Evolutionary conservation across 345 rosid genomes (phyloP), one percentile per base, ranked within the genome.

Genomic region (Psidium guajava): DNA sequence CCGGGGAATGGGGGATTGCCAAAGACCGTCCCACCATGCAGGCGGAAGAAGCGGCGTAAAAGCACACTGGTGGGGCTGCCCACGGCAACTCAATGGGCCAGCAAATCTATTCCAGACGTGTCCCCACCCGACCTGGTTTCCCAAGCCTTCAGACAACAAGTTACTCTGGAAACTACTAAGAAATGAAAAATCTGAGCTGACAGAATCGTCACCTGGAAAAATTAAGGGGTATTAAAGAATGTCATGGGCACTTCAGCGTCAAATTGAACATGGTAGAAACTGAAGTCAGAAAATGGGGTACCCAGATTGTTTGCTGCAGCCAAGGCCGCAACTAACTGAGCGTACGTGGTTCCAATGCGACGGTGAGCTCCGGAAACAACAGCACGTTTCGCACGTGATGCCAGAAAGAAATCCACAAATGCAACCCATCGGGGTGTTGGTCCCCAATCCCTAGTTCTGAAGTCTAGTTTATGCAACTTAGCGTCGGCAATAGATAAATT

Each of bases 371-470:
- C 99, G 0, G 98, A 90, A 88, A 96, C 90, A 83, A 97, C 95
- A 6, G 93, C 95, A 40, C 91, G 90, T 86, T 92, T 96, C 14
- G 99, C 97, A 44, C 93, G 96, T 53, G 99, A 90, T 25, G 99
- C 99, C 52, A 97, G 96, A 89, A 97, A 96, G 92, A 96, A 97
- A 86, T 97, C 99, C 74, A 97, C 99, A 92, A 97, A 95, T 27
- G 99, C 99, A 88, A 95, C 99, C 99, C 99, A 97, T 89, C 99
- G 90, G 21, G 99, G 99, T 77, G 99, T 98, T 14, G 99, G 99
- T 25, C 99, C 99, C 99, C 99, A 97, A 88, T 97, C 99, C 89
- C 91, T 97, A 83, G 88, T 91, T 89, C 99, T 92, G 86, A 95
- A 97, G 74, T 90, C 98, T 86, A 91, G 81, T 86, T 73, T 91